Evolutionary conservation across 306 rosid species (phyloP).

Genomic region (Castanea mollissima): DNA sequence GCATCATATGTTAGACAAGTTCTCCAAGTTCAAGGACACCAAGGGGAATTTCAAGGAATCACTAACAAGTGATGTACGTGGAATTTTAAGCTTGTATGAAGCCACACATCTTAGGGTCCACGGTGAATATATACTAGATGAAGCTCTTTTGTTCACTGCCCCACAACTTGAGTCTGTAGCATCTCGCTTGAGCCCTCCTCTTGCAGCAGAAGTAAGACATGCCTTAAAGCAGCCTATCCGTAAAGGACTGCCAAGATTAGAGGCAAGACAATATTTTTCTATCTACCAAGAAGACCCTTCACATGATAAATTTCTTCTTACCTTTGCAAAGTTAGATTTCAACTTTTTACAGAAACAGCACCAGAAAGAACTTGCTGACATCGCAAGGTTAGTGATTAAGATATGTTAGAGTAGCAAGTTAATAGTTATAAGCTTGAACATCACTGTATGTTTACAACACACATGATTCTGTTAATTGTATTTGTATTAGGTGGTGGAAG

Average conservation of each 20-base stretch:
- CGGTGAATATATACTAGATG: conserved; percentile 9
- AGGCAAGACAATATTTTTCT: conserved; percentile 11
- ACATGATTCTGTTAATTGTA: no score
- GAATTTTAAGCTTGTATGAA: conserved; percentile 7
- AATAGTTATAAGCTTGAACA: neutral
- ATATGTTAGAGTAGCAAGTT: neutral
- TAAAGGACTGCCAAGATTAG: conserved; percentile 16
- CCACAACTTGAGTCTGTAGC: neutral
- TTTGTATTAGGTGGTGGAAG: no score
- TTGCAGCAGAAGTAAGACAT: conserved; percentile 25
- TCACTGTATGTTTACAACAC: no score
- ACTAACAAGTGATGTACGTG: neutral
- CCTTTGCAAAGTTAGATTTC: conserved; percentile 30
- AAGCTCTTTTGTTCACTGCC: conserved; percentile 7
- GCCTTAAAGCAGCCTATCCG: conserved; percentile 24
- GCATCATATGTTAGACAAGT: neutral
- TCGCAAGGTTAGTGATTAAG: conserved; percentile 1
- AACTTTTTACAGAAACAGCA: conserved; percentile 26
- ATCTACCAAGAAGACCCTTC: conserved; percentile 12
- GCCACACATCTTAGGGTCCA: neutral
- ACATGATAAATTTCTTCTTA: neutral
- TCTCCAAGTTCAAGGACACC: neutral
- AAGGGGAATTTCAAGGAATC: neutral
- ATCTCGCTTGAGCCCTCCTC: conserved; percentile 5
- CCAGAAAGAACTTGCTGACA: conserved; percentile 6